A percentile compares a stretch with the other conserved stretches of the same genome.
Evolutionary conservation across 495 filamentous ascomycete genomes (phyloP).

Genomic region (Annulohypoxylon moriforme): DNA sequence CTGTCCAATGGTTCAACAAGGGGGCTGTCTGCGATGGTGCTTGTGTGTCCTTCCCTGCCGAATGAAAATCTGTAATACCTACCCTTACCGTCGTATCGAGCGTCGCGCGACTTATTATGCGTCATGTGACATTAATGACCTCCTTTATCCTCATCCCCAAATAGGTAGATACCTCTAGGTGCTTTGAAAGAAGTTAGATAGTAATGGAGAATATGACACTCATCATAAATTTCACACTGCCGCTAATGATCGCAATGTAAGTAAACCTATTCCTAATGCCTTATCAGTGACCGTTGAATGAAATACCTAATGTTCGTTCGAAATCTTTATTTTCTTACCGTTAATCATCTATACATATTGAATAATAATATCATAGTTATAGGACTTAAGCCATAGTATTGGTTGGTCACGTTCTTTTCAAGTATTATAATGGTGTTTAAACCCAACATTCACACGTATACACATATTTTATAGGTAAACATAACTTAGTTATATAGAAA

Average conservation of each 20-base stretch:
- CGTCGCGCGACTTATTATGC: neutral
- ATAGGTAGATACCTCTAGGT: neutral
- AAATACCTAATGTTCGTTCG: no score
- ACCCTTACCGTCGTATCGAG: neutral
- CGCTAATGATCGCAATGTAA: neutral
- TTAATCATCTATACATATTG: no score
- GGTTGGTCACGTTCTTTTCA: no score
- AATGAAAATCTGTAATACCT: neutral
- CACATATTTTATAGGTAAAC: no score
- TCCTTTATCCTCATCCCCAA: neutral
- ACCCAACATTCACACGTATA: no score
- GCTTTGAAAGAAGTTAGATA: neutral
- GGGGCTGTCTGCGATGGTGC: slow-evolving; percentile 64
- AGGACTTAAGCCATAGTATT: no score
- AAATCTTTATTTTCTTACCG: no score
- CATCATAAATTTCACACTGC: neutral
- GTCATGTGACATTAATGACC: slow-evolving; percentile 6
- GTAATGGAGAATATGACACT: neutral
- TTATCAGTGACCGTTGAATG: no score
- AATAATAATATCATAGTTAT: no score
- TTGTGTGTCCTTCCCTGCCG: slow-evolving; percentile 45
- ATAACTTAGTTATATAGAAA: no score
- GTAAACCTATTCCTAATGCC: no score
- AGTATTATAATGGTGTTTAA: no score
- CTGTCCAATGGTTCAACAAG: slow-evolving; percentile 64